Base-by-base conservation (phyloP, 371 early-diverging fungal genomes). In the Nematocida major region DNA sequence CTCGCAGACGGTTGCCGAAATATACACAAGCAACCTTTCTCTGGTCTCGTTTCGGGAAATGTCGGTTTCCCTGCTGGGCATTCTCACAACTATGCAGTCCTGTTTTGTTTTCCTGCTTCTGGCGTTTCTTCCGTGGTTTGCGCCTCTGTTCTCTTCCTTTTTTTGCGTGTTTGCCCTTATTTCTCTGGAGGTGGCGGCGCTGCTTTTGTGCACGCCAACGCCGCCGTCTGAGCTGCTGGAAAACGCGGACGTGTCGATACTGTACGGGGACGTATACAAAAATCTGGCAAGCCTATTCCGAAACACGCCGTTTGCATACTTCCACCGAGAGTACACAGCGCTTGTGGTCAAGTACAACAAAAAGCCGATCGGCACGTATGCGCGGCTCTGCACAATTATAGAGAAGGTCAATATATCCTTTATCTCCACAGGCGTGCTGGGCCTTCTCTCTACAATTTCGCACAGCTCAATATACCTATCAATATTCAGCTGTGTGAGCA, bases 351-450 rank as follows among this genome's bases (percentile, higher is more conserved):
- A 15, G 20, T 30, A 61, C 45, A 73, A n/a, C 1, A 43, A 40
- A 40, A 48, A 48, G 22, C 11, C 7, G 5, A 15, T 34, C 7
- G 0, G 32, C 1, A 3, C 9, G 0, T 7, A 24, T 13, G 2
- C 9, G 18, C 43, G 24, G 32, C 24, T 59, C 22, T 66, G 30
- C 2, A 26, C 76, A 18, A 39, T 61, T 9, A 18, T 63, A 22
- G 51, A 73, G 43, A 73, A 73, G 36, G 63, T 73, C 18, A 73
- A 73, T 63, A 45, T 73, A 36, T 73, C 76, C 15, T 73, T 73
- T 36, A 22, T 73, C 22, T 59, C 76, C 22, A 50, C 49, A 0
- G 76, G 62, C 2, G 3, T 68, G 15, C 28, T 62, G 0, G 76
- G 76, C 5, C 24, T 68, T 7, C 76, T 73, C 2, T 62, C 59